Conservation (phyloP, 2,329 filamentous ascomycete species). For the Hawksworthiomyces lignivorus region DNA sequence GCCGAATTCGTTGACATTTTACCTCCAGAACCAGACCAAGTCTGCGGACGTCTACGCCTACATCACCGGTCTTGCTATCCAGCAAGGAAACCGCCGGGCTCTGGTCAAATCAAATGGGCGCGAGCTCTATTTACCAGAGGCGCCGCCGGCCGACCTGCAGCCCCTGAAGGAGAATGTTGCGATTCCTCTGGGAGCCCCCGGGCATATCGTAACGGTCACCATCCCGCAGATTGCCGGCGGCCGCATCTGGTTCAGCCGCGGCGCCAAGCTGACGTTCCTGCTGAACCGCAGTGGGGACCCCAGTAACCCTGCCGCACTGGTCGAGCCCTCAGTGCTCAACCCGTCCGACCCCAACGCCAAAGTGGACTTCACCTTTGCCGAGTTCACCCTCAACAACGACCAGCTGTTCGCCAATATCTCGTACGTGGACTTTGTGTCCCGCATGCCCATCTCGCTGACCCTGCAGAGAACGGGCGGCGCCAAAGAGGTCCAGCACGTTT, state of each 20-base stretch:
- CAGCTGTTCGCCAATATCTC: slow-evolving; percentile 58
- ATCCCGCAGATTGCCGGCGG: slow-evolving; percentile 59
- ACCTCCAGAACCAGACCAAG: slow-evolving; percentile 46
- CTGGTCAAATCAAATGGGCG: slow-evolving; percentile 38
- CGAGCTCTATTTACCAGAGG: slow-evolving; percentile 47
- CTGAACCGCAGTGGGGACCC: slow-evolving; percentile 41
- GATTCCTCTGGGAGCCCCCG: slow-evolving; percentile 50
- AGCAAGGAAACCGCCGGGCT: slow-evolving; percentile 30
- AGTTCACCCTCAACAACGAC: slow-evolving; percentile 50
- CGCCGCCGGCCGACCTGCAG: slow-evolving; percentile 36
- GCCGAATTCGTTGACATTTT: slow-evolving; percentile 42
- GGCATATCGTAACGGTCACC: slow-evolving; percentile 42
- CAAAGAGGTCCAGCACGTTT: slow-evolving; percentile 37
- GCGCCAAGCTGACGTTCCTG: slow-evolving; percentile 49
- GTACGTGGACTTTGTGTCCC: slow-evolving; percentile 57
- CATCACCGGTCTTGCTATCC: slow-evolving; percentile 55
- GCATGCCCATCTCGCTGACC: slow-evolving; percentile 46
- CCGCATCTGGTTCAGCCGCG: slow-evolving; percentile 55
- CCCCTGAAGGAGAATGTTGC: slow-evolving; percentile 49
- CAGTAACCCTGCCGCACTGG: slow-evolving; percentile 46
- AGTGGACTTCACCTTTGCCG: slow-evolving; percentile 49
- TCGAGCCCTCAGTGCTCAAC: slow-evolving; percentile 62
- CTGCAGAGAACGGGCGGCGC: slow-evolving; percentile 34
- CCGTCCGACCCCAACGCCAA: slow-evolving; percentile 46
- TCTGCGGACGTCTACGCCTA: slow-evolving; percentile 53